A percentile compares a stretch with the other conserved stretches of the same genome.
Evolutionary conservation across 139 green algal genomes (phyloP).

Genomic region (Coccomyxa sp.): DNA sequence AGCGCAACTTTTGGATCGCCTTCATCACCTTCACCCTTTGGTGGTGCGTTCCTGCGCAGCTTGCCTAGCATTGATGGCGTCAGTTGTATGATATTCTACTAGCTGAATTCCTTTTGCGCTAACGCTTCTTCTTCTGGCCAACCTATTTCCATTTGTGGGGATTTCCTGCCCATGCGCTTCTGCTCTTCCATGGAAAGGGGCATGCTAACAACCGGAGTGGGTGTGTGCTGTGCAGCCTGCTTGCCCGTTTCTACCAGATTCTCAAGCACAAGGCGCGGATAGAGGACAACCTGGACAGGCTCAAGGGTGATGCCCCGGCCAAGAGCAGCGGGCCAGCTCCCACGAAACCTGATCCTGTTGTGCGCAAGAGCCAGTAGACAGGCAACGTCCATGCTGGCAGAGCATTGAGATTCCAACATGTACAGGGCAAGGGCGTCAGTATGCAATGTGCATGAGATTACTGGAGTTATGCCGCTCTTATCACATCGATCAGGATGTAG

Average conservation of each 20-base stretch:
- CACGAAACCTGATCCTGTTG: neutral
- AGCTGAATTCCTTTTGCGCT: neutral
- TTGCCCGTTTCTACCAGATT: conserved; percentile 19
- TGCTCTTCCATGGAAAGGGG: neutral
- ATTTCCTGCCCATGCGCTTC: neutral
- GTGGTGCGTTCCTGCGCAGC: conserved; percentile 7
- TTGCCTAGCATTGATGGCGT: neutral
- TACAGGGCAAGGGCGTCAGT: too few species aligned
- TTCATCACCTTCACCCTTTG: conserved; percentile 26
- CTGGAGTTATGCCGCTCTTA: too few species aligned
- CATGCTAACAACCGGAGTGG: neutral
- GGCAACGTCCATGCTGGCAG: too few species aligned
- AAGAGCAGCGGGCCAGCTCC: neutral
- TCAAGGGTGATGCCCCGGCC: neutral
- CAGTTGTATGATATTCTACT: neutral
- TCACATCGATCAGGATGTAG: too few species aligned
- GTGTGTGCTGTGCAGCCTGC: conserved; percentile 9
- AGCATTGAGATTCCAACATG: too few species aligned
- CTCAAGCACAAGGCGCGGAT: conserved; percentile 13
- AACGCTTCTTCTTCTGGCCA: neutral
- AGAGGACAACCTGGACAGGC: conserved; percentile 10
- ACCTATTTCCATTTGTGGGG: neutral
- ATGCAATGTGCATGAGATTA: too few species aligned
- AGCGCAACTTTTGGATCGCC: conserved; percentile 50
- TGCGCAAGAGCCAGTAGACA: neutral